Conservation (phyloP, 108 stramenopile species). For the Fistulifera solaris region DNA sequence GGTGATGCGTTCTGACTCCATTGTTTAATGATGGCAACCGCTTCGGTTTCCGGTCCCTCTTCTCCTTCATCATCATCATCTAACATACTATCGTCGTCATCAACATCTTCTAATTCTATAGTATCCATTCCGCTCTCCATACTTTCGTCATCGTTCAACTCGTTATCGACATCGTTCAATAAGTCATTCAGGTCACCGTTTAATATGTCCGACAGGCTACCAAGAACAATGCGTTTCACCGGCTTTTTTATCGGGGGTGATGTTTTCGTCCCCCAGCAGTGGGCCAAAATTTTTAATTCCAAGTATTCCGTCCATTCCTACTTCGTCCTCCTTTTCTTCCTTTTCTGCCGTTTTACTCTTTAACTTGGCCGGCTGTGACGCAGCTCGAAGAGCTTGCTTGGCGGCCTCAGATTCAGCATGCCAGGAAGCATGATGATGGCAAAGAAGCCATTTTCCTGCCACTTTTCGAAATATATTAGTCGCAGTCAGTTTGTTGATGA, state of each 20-base stretch:
- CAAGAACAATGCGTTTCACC: conserved; percentile 17
- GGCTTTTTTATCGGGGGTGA: conserved; percentile 8
- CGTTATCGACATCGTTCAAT: conserved; percentile 17
- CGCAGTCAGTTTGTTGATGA: conserved; percentile 59
- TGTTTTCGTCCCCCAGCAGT: conserved; percentile 25
- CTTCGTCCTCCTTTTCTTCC: conserved; percentile 5
- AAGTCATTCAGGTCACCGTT: conserved; percentile 36
- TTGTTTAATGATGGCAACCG: conserved; percentile 16
- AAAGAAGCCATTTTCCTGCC: conserved; percentile 65
- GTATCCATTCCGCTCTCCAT: conserved; percentile 12
- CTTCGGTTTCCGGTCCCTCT: conserved; percentile 19
- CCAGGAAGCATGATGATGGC: conserved; percentile 78
- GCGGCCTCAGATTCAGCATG: conserved; percentile 69
- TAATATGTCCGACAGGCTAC: conserved; percentile 31
- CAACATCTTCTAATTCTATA: conserved; percentile 21
- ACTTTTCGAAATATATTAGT: conserved; percentile 84
- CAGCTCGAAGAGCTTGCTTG: conserved; percentile 31
- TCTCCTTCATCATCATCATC: conserved; percentile 29
- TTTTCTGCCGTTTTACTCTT: not conserved
- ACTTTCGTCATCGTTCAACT: conserved; percentile 25
- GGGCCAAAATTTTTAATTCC: conserved; percentile 35
- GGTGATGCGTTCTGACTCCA: not conserved
- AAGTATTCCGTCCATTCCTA: conserved; percentile 28
- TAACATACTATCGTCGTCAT: conserved; percentile 13
- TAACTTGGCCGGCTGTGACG: not conserved